Base-by-base conservation (phyloP, 2,329 filamentous ascomycete genomes). In the Sporothrix euskadiensis region DNA sequence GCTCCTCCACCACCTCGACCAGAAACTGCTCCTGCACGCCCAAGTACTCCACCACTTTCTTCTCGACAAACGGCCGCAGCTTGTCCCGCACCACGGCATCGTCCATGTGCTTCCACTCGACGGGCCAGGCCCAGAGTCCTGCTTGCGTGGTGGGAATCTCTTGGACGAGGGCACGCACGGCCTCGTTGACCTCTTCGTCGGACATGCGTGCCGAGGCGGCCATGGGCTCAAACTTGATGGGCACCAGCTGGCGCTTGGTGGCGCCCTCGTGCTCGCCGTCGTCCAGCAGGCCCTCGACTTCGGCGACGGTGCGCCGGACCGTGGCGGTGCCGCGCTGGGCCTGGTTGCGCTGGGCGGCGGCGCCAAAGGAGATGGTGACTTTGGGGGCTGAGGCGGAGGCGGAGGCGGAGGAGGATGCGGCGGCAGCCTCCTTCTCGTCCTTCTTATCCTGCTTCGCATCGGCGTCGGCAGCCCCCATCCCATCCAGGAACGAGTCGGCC, bases 11-110 rank as follows among this genome's bases (percentile, higher is more conserved):
- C 59, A 96, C 91, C 80, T 97, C 94, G 44, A 99, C 94, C 66
- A 99, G 85, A 84, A 98, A 91, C 83, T 98, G 93, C 81, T 99
- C 96, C 83, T 98, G 94, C 73, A 99, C 92, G 74, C 97, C 97
- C 68, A 99, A 88, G 78, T 96, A 97, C 82, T 99, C 96, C 75
- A 99, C 91, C 77, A 98, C 93, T 87, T 98, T 99, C 88, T 97
- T 97, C 85, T 97, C 94, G 73, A 98, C 93, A 83, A 98, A 99
- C 41, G 95, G 94, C 79, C 92, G 90, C 77, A 99, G 89, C 80
- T 98, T 94, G 76, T 97, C 92, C 75, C 89, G 88, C 74, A 98
- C 89, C 57, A 96, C 88, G 19, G 87, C 86, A 75, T 96, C 91
- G 80, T 97, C 93, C 80, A 99, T 87, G 82, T 90, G 93, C 70